phyloP scores from a whole-genome alignment of 768 basidiomycete genomes.

The Psilocybe cubensis region DNA sequence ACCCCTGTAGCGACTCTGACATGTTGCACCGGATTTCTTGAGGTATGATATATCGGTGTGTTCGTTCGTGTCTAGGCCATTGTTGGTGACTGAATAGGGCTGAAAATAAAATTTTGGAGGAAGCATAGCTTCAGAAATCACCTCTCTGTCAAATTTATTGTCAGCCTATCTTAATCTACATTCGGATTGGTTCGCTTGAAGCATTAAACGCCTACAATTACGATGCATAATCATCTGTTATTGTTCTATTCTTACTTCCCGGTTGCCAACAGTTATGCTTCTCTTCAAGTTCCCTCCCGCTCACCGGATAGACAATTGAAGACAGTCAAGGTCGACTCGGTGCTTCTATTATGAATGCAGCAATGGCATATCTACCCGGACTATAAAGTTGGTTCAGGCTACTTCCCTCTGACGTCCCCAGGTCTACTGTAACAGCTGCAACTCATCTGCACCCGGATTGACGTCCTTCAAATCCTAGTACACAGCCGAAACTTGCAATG shows the following conservation, averaged over 20 bases:
- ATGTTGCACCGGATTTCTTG: too few relatives aligned
- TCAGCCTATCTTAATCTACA: too few relatives aligned
- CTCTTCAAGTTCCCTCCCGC: neutral
- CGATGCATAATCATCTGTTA: neutral
- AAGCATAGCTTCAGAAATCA: too few relatives aligned
- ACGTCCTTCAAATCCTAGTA: neutral
- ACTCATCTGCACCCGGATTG: neutral
- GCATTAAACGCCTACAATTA: neutral
- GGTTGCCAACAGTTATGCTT: neutral
- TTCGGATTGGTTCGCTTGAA: neutral
- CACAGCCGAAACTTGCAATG: slow-evolving; percentile 15
- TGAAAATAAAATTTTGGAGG: too few relatives aligned
- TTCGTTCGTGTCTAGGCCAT: too few relatives aligned
- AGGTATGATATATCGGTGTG: too few relatives aligned
- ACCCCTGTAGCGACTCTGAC: too few relatives aligned
- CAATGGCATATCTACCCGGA: neutral
- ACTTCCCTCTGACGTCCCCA: neutral
- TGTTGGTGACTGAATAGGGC: too few relatives aligned
- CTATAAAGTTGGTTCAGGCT: neutral
- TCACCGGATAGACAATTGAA: neutral
- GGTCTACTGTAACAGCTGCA: neutral
- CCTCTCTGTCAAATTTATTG: too few relatives aligned
- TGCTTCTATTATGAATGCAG: neutral
- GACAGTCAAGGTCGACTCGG: neutral
- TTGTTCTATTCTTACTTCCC: neutral